These are phyloP conservation scores for Rhodomyrtus tomentosa DNA, from an alignment of 345 rosid genomes.

Conservation along the genomic window DNA sequence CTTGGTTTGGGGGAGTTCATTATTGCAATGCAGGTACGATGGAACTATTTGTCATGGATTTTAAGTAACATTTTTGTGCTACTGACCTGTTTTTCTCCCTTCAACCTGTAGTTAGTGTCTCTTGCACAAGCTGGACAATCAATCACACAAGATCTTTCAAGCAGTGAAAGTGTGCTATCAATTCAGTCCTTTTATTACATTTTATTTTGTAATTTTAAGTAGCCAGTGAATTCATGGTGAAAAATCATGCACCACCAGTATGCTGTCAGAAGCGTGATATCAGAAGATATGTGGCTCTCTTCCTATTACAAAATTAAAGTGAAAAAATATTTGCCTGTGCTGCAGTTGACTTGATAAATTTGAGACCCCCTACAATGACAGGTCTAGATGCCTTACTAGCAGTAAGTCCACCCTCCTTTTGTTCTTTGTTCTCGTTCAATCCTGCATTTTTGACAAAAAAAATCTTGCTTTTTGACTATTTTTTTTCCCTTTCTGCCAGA, in stretches of 20 bases:
- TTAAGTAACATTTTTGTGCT: not conserved
- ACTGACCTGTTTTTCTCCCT: slow-evolving; percentile 9
- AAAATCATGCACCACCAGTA: not conserved
- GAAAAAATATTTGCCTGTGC: not conserved
- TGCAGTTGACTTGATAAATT: slow-evolving; percentile 51
- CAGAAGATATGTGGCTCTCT: not conserved
- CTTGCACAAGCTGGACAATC: slow-evolving; percentile 57
- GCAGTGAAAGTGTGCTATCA: slow-evolving; percentile 21
- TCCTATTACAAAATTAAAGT: not conserved
- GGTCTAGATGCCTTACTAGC: slow-evolving; percentile 47
- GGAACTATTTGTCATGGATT: not conserved
- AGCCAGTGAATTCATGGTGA: not conserved
- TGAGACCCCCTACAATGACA: slow-evolving; percentile 66
- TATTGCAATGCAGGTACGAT: slow-evolving; percentile 55
- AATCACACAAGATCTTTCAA: slow-evolving; percentile 41
- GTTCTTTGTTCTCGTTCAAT: not conserved
- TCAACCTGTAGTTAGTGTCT: slow-evolving; percentile 56
- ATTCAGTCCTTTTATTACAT: not conserved
- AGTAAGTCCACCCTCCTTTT: slow-evolving; percentile 19
- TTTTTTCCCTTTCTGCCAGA: slow-evolving; percentile 18
- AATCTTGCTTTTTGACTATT: not conserved
- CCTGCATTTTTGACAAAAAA: too few species aligned
- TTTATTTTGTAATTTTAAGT: not conserved
- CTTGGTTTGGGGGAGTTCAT: slow-evolving; percentile 71
- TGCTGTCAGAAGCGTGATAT: not conserved